Evolutionary conservation across 192 early-diverging fungal species (phyloP), one percentile per base, ranked within the genome.

Genomic region (Funneliformis geosporum): DNA sequence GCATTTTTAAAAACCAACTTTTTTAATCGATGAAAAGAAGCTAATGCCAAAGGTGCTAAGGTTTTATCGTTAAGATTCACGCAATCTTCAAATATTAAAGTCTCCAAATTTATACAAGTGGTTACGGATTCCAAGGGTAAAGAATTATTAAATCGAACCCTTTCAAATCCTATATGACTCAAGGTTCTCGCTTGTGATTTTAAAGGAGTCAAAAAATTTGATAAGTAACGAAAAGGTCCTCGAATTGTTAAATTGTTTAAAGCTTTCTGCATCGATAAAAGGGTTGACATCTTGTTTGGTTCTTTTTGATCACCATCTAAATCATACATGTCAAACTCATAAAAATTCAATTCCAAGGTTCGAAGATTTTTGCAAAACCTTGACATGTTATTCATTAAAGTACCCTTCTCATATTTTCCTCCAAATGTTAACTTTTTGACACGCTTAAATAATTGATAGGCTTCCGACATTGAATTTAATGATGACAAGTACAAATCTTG

Each of bases 1-100:
- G 33, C 16, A 72, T 72, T 72, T 9, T 43, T 72, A 44, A 72
- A 72, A 43, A 72, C 23, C 16, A 72, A 72, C 44, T 72, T 72
- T 72, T 43, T 72, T 23, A 72, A 39, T n/a, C 18, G 21, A 72
- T 18, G 23, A 40, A 72, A 72, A 25, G 42, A 46, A 72, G 70
- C 23, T 39, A 4, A 38, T n/a, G 70, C 40, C 40, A 72, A 43
- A 21, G 70, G 70, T 21, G 42, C 4, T 12, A 72, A 23, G 21
- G 43, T 72, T 25, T 43, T 16, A 44, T 72, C 42, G 21, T 38
- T 44, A 23, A 72, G 43, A n/a, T 38, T 42, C 10, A 16, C 6
- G 42, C 70, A 72, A 25, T 72, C 70, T 7, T 25, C 25, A 23
- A 72, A 43, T 5, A 72, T 72, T 9, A 72, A 18, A 0, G 70